Evolutionary conservation across 305 asterid species (phyloP).

Genomic region (Petunia hybrid): DNA sequence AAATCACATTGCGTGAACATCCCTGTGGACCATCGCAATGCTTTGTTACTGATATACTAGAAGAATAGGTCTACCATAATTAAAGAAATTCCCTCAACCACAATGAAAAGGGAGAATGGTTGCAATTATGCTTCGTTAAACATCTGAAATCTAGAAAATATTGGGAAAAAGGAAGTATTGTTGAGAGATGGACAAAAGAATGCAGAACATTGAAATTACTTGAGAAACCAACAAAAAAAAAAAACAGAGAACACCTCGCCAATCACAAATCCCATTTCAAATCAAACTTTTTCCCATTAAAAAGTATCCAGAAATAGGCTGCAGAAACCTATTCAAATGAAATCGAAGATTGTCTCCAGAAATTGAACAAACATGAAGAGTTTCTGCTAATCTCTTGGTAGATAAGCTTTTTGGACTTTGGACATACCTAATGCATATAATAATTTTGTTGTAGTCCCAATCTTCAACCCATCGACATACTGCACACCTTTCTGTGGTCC

Average conservation of each 20-base stretch:
- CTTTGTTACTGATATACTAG: too few relatives aligned
- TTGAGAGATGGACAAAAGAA: too few relatives aligned
- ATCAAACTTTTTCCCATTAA: slow-evolving; percentile 22
- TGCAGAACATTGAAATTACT: background rate
- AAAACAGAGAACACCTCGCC: background rate
- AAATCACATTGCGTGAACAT: too few relatives aligned
- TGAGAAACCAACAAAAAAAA: slow-evolving; percentile 11
- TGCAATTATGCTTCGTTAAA: too few relatives aligned
- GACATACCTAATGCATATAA: slow-evolving; percentile 88
- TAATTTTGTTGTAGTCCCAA: slow-evolving; percentile 99
- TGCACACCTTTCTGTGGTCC: slow-evolving; percentile 99
- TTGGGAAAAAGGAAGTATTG: too few relatives aligned
- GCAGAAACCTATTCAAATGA: background rate
- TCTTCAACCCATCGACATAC: slow-evolving; percentile 99
- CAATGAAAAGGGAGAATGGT: too few relatives aligned
- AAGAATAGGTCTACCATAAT: too few relatives aligned
- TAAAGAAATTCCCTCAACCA: too few relatives aligned
- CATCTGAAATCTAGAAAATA: too few relatives aligned
- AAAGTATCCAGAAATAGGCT: background rate
- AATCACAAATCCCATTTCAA: slow-evolving; percentile 17
- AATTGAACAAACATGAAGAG: slow-evolving; percentile 1
- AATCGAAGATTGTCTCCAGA: background rate
- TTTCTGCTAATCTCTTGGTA: slow-evolving; percentile 19
- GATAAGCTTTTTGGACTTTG: background rate
- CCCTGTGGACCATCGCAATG: too few relatives aligned